Base-by-base conservation (phyloP, 257 asterid species). In the Plantago major region DNA sequence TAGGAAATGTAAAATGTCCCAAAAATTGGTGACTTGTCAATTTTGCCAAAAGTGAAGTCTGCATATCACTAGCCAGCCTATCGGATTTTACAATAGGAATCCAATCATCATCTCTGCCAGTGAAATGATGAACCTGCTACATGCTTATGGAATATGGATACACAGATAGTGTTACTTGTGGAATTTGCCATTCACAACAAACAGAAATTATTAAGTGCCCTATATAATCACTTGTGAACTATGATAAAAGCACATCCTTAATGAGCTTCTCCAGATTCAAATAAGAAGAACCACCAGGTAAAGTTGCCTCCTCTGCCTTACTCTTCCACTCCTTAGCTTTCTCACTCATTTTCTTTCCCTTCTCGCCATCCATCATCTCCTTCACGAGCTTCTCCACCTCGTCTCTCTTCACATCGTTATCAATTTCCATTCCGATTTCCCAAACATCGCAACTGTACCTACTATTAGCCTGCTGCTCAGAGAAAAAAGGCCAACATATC, bases 401-500 rank as follows among this genome's bases (percentile, higher is more conserved):
- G 17, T 58, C 64, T 42, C 52, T 42, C 52, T 43, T 58, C 64
- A 58, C 64, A 18, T 58, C 42, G 17, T 58, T 42, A 13, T 43
- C 64, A 1, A 58, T 42, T 11, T 58, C 64, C 64, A 58, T 42
- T 5, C 64, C 64, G 3, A 58, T 43, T 13, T 11, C 52, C 64
- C 64, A 58, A 11, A 40, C 64, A 26, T 15, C 64, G 22, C 52
- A 42, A 17, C 38, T 42, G 52, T 40, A 58, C 40, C 51, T 58
- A 42, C 64, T 40, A 9, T 58, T 58, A 26, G 50, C 18, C n/a
- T 58, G 63, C 42, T 58, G 63, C 63, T 58, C 63, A 1, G 63
- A 47, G 46, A 58, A 58, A 12, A 58, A 58, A 15, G 63, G 63
- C 63, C 65, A 60, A 26, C 65, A 60, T 9, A 60, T 44, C 63